phyloP scores from a whole-genome alignment of 2,329 filamentous ascomycete species.

The Trichophyton equinum region DNA sequence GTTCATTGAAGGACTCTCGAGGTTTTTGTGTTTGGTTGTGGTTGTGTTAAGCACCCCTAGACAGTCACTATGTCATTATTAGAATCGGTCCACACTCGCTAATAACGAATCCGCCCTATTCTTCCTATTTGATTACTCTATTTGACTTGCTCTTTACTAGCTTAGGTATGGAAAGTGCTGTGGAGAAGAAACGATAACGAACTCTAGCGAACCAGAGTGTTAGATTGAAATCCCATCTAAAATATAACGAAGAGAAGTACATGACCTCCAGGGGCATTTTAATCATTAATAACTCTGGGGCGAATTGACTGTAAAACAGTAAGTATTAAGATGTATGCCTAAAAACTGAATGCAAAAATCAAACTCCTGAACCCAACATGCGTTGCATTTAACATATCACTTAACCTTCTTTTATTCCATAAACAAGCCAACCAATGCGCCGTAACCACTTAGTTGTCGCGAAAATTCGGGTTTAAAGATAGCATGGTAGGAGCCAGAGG shows the following conservation, averaged over 20 bases:
- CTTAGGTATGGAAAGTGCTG: too few relatives aligned
- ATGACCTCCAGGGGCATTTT: neutral
- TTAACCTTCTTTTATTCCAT: neutral
- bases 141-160: neutral
- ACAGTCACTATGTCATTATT: neutral
- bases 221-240: too few relatives aligned
- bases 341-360: neutral
- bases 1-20: neutral
- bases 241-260: neutral
- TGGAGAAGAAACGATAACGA: too few relatives aligned
- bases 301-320: neutral
- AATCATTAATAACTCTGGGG: neutral
- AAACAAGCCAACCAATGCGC: neutral
- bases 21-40: neutral
- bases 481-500: neutral
- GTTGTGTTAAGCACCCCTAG: neutral
- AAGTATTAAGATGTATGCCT: neutral
- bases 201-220: too few relatives aligned
- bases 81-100: neutral
- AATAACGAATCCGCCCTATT: neutral
- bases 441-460: neutral
- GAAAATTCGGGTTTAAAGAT: neutral
- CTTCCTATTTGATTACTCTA: neutral
- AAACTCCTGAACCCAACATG: neutral
- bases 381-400: neutral